phyloP scores from a whole-genome alignment of 192 early-diverging fungal genomes.

The Gryganskiella cystojenkinii region DNA sequence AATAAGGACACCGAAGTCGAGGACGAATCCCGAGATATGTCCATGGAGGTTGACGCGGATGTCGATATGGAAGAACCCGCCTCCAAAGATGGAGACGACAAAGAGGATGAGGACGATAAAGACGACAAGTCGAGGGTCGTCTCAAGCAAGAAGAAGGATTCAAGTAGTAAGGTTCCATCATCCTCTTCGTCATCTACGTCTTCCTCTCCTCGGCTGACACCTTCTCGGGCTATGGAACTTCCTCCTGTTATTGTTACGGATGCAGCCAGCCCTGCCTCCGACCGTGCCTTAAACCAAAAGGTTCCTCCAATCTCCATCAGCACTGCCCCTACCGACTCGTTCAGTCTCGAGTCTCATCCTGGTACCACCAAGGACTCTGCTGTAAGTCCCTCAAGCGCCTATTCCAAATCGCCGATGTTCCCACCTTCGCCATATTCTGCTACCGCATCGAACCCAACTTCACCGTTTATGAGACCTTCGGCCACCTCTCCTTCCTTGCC shows the following conservation, averaged over 20 bases:
- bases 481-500: slow-evolving; percentile 32
- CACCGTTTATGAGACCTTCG: slow-evolving; percentile 30
- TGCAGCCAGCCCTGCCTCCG: slow-evolving; percentile 31
- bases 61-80: background rate
- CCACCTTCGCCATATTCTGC: slow-evolving; percentile 16
- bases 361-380: slow-evolving; percentile 2
- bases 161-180: slow-evolving; percentile 4
- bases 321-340: slow-evolving; percentile 7
- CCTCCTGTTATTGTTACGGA: slow-evolving; percentile 35
- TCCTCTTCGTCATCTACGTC: background rate
- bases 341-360: background rate
- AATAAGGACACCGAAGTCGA: background rate
- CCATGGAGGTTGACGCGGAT: slow-evolving; percentile 37
- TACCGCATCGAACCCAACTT: slow-evolving; percentile 22
- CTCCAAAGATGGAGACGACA: slow-evolving; percentile 20
- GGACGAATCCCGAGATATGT: slow-evolving; percentile 1
- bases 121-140: background rate
- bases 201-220: slow-evolving; percentile 25
- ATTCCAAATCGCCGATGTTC: slow-evolving; percentile 35
- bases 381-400: slow-evolving; percentile 21
- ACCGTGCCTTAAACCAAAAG: slow-evolving; percentile 9
- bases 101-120: background rate
- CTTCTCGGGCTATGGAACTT: slow-evolving; percentile 8
- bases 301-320: slow-evolving; percentile 33
- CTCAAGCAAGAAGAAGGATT: slow-evolving; percentile 1